Percentiles rank a stretch among this genome's conserved stretches.
Evolutionary conservation across 2,329 filamentous ascomycete species (phyloP).

Genomic region (Fusarium fracticaudum): DNA sequence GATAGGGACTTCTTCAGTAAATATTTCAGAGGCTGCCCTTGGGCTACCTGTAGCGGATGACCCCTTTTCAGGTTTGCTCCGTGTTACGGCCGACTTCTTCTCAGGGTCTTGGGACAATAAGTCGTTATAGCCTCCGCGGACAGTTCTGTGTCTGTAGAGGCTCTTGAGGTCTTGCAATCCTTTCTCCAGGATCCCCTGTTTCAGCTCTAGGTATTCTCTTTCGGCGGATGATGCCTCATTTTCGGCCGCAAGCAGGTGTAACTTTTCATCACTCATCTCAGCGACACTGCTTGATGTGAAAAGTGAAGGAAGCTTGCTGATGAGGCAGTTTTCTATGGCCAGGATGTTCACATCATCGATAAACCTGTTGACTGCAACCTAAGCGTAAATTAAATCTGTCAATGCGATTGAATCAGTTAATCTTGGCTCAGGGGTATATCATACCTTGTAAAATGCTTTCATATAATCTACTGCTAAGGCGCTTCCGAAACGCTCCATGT

Average conservation of each 20-base stretch:
- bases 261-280: neutral
- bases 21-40: neutral
- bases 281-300: neutral
- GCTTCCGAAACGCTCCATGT: conserved; percentile 44
- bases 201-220: neutral
- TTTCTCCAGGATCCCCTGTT: neutral
- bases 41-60: neutral
- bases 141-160: neutral
- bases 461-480: conserved; percentile 51
- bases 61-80: neutral
- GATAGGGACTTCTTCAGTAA: neutral
- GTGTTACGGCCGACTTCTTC: neutral
- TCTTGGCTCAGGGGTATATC: neutral
- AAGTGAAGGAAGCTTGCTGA: neutral
- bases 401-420: neutral
- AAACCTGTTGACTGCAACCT: conserved; percentile 21
- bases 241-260: neutral
- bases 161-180: neutral
- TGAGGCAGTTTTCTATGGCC: neutral
- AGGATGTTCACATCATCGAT: conserved; percentile 7
- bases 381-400: neutral
- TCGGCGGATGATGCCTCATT: neutral
- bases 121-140: neutral
- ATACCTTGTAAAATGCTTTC: conserved; percentile 54
- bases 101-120: neutral